Evolutionary conservation across 371 early-diverging fungal species (phyloP).

Genomic region (Actinomucor elegans): DNA sequence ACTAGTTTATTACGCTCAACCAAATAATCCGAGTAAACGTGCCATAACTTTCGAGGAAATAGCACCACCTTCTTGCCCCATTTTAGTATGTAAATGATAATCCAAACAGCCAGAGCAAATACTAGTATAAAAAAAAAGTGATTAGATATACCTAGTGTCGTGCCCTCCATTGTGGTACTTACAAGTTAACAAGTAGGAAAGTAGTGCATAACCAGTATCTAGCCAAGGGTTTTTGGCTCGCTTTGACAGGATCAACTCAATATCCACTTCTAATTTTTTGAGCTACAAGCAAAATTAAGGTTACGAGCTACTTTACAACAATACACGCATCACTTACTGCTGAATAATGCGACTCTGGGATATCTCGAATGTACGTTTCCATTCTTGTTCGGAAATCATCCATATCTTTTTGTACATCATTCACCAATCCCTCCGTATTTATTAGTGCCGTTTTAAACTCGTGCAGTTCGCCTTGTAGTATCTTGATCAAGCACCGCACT

Average conservation of each 20-base stretch:
- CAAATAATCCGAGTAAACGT: constrained; percentile 34
- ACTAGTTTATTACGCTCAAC: constrained; percentile 34
- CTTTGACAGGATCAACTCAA: constrained; percentile 45
- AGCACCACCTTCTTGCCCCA: constrained; percentile 30
- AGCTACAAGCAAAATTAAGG: constrained; percentile 31
- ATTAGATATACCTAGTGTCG: neutral
- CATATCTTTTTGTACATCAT: constrained; percentile 39
- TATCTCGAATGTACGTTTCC: constrained; percentile 41
- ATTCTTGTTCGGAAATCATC: constrained; percentile 31
- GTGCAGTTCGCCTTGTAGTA: constrained; percentile 5
- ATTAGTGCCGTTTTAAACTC: constrained; percentile 27
- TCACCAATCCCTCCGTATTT: constrained; percentile 35
- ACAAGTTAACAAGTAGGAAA: constrained; percentile 48
- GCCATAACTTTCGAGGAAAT: constrained; percentile 41
- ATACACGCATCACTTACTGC: constrained; percentile 24
- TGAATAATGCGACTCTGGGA: constrained; percentile 45
- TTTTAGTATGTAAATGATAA: constrained; percentile 43
- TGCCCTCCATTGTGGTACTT: neutral
- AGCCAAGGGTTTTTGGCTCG: constrained; percentile 52
- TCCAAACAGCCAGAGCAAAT: constrained; percentile 45
- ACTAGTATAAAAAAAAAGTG: constrained; percentile 13
- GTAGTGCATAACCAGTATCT: constrained; percentile 46
- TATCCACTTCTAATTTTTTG: constrained; percentile 45
- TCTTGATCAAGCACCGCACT: neutral
- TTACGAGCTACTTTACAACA: no score